phyloP scores from a whole-genome alignment of 163 green algal species.

The Prototheca cutis region DNA sequence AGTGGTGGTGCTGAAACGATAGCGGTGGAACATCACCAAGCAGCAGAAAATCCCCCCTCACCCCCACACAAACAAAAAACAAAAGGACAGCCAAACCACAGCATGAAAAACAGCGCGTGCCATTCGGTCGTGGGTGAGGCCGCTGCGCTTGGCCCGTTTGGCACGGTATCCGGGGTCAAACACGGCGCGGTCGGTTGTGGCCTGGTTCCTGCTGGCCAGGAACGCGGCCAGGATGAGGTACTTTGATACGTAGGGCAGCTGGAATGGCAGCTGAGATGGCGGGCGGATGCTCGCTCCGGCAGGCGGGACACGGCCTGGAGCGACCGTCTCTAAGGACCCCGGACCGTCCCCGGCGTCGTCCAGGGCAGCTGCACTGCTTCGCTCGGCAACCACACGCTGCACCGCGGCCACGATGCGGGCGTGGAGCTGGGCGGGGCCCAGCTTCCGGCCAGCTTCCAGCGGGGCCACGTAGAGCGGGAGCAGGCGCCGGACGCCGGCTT shows the following conservation, averaged over 20 bases:
- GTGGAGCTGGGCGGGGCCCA: constrained; percentile 13
- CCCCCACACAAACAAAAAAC: too few relatives aligned
- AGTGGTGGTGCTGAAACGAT: too few relatives aligned
- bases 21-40: not conserved
- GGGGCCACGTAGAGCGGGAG: constrained; percentile 23
- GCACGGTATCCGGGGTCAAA: constrained; percentile 34
- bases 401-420: constrained; percentile 10
- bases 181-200: constrained; percentile 27
- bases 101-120: too few relatives aligned
- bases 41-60: too few relatives aligned
- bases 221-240: constrained; percentile 48
- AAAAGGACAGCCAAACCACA: too few relatives aligned
- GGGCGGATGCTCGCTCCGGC: not conserved
- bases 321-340: too few relatives aligned
- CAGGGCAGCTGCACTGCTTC: constrained; percentile 1
- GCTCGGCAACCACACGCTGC: not conserved
- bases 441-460: constrained; percentile 11
- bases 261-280: constrained; percentile 11
- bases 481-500: constrained; percentile 15
- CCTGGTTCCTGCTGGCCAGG: constrained; percentile 37
- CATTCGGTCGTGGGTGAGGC: constrained; percentile 29
- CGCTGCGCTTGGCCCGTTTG: constrained; percentile 19
- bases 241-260: constrained; percentile 50
- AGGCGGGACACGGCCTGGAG: not conserved
- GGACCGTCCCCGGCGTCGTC: not conserved